Evolutionary conservation across 495 filamentous ascomycete species (phyloP).

Genomic region (Oleoguttula mirabilis): DNA sequence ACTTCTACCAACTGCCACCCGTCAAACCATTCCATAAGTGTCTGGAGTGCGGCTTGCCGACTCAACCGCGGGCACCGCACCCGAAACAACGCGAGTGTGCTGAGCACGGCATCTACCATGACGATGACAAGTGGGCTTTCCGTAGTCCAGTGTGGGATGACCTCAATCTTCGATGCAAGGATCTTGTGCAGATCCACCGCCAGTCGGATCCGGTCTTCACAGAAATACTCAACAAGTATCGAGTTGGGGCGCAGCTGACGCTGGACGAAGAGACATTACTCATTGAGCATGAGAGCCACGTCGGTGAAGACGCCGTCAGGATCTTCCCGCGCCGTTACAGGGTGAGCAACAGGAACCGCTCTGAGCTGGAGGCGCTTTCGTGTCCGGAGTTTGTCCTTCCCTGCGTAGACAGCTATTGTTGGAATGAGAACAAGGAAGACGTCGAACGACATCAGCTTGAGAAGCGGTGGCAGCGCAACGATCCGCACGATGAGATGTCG

Average conservation of each 20-base stretch:
- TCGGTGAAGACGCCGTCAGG: not conserved
- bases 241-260: not conserved
- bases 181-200: conserved; percentile 40
- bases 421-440: not conserved
- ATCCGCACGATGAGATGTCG: too few relatives aligned
- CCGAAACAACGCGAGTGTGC: not conserved
- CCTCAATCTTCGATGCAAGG: conserved; percentile 24
- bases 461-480: too few relatives aligned
- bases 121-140: conserved; percentile 26
- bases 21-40: conserved; percentile 32
- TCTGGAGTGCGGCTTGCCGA: conserved; percentile 31
- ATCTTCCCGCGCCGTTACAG: not conserved
- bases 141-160: conserved; percentile 26
- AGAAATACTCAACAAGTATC: conserved; percentile 27
- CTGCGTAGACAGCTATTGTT: not conserved
- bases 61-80: too few relatives aligned
- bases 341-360: too few relatives aligned
- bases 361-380: too few relatives aligned
- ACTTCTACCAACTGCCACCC: conserved; percentile 36
- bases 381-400: too few relatives aligned
- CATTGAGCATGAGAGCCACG: not conserved
- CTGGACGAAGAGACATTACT: not conserved
- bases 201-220: conserved; percentile 40
- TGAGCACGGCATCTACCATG: conserved; percentile 2
- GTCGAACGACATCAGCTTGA: too few relatives aligned